Percentiles rank a stretch among this genome's conserved stretches.
Conservation (phyloP, 169 alveolate genomes). For the Cyclospora cayetanensis region DNA sequence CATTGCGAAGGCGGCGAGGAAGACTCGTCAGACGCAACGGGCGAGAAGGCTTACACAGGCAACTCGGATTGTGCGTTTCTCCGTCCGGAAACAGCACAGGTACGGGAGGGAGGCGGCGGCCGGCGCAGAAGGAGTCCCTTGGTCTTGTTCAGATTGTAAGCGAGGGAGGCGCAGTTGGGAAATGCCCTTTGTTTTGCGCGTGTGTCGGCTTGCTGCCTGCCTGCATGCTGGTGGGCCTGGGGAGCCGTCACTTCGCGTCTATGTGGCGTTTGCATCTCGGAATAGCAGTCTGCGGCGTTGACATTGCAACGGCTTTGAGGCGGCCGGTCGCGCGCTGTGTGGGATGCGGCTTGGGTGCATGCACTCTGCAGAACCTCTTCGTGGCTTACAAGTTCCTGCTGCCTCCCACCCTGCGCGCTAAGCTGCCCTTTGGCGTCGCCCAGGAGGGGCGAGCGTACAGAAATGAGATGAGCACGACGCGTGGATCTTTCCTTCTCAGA, state of each 20-base stretch:
- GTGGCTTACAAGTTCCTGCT: neutral
- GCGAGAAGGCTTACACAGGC: neutral
- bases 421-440: conserved; percentile 25
- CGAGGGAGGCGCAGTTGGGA: too few relatives aligned
- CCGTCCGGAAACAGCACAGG: neutral
- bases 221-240: too few relatives aligned
- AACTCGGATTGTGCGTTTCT: neutral
- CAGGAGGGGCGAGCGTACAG: conserved; percentile 36
- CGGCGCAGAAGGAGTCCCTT: too few relatives aligned
- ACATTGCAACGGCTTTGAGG: neutral
- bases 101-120: too few relatives aligned
- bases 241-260: too few relatives aligned
- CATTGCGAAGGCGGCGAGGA: too few relatives aligned
- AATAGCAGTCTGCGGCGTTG: too few relatives aligned
- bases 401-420: neutral
- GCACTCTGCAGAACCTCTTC: neutral
- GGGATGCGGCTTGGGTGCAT: neutral
- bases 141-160: too few relatives aligned
- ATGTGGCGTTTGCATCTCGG: too few relatives aligned
- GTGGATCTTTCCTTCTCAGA: neutral
- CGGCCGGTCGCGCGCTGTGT: neutral
- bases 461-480: neutral
- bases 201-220: too few relatives aligned
- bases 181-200: too few relatives aligned
- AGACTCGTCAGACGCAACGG: neutral